These are phyloP conservation scores for Beauveria bassiana DNA, from an alignment of 2,329 filamentous ascomycete genomes.

Conservation along the genomic window DNA sequence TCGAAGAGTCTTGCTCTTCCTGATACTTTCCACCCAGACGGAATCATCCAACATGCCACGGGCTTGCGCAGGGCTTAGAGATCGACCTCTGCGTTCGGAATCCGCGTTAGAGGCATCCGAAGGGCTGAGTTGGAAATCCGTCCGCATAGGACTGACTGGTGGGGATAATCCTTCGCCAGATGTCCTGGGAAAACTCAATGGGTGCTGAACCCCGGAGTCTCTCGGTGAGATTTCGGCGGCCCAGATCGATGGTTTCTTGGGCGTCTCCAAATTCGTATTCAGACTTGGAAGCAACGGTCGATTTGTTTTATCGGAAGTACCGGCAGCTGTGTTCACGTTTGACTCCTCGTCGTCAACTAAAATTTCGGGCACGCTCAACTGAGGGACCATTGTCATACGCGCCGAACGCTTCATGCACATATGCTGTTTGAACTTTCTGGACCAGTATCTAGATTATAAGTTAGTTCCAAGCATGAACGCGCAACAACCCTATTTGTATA, in stretches of 20 bases:
- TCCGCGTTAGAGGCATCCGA: conserved; percentile 21
- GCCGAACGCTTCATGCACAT: conserved; percentile 65
- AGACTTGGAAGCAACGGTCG: conserved; percentile 3
- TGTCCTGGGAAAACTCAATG: conserved; percentile 46
- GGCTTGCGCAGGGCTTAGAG: conserved; percentile 68
- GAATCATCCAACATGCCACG: conserved; percentile 82
- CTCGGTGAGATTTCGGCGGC: conserved; percentile 5
- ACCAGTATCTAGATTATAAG: conserved; percentile 56
- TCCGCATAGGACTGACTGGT: conserved; percentile 42
- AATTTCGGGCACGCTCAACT: conserved; percentile 82
- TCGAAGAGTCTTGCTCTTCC: conserved; percentile 70
- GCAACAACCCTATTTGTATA: neutral
- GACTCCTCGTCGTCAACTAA: conserved; percentile 71
- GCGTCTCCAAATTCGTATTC: neutral
- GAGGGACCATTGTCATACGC: conserved; percentile 70
- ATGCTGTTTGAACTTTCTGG: conserved; percentile 69
- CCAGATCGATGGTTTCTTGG: conserved; percentile 7
- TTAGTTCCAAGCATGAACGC: neutral
- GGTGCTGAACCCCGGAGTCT: conserved; percentile 29
- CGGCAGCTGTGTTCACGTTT: conserved; percentile 29
- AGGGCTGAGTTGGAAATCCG: conserved; percentile 51
- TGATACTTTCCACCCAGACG: conserved; percentile 87
- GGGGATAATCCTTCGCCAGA: conserved; percentile 31
- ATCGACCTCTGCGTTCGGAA: conserved; percentile 57
- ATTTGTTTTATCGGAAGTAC: conserved; percentile 16